phyloP scores from a whole-genome alignment of 1,284 basidiomycete genomes.

The Hortiboletus rubellus region DNA sequence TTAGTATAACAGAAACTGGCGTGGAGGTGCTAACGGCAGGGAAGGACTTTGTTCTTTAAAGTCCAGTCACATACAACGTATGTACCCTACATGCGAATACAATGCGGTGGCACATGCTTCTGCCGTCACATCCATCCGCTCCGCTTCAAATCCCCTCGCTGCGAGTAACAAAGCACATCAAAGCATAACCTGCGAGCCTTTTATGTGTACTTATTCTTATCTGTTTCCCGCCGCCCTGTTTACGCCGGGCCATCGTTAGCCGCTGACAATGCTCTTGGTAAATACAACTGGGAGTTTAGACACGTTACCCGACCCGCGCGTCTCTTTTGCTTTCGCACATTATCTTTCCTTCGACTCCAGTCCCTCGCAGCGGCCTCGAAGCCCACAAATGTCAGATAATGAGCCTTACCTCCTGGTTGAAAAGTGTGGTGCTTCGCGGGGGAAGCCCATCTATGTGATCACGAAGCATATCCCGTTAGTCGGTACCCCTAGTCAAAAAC shows the following conservation, averaged over 20 bases:
- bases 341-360: slow-evolving; percentile 12
- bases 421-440: slow-evolving; percentile 42
- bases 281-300: slow-evolving; percentile 28
- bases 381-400: slow-evolving; percentile 32
- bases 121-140: slow-evolving; percentile 11
- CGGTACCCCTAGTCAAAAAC: slow-evolving; percentile 1
- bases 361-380: slow-evolving; percentile 6
- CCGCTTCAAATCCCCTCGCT: slow-evolving; percentile 22
- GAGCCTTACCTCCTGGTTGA: slow-evolving; percentile 43
- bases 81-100: slow-evolving; percentile 24
- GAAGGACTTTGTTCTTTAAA: slow-evolving; percentile 40
- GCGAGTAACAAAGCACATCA: slow-evolving; percentile 26
- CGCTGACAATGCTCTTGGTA: slow-evolving; percentile 29
- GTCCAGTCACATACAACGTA: slow-evolving; percentile 17
- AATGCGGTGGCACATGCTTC: slow-evolving; percentile 15
- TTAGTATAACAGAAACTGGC: slow-evolving; percentile 88
- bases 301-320: slow-evolving; percentile 30
- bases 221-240: slow-evolving; percentile 25
- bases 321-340: slow-evolving; percentile 31
- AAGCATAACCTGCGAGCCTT: slow-evolving; percentile 21
- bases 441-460: slow-evolving; percentile 45
- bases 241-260: slow-evolving; percentile 28
- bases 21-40: slow-evolving; percentile 85
- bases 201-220: slow-evolving; percentile 37
- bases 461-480: slow-evolving; percentile 46